Conservation (phyloP, 2,329 filamentous ascomycete species). For the Fusarium anguioides region DNA sequence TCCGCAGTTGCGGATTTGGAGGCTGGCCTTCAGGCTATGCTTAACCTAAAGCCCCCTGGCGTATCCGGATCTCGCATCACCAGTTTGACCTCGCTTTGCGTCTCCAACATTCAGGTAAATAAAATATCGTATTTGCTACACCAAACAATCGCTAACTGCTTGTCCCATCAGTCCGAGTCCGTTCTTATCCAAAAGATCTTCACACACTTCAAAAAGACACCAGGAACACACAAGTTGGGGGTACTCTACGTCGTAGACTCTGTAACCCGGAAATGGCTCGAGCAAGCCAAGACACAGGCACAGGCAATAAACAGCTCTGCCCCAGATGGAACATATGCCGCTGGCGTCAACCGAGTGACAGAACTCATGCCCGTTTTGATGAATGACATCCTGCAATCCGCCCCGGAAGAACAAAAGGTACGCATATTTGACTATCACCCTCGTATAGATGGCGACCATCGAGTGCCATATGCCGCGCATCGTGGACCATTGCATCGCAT, state of each 20-base stretch:
- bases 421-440: slow-evolving; percentile 58
- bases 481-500: slow-evolving; percentile 31
- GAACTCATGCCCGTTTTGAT: slow-evolving; percentile 93
- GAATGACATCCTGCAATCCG: slow-evolving; percentile 91
- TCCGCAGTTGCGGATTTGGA: slow-evolving; percentile 93
- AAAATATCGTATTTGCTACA: background rate
- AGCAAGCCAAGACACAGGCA: slow-evolving; percentile 87
- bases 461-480: slow-evolving; percentile 25
- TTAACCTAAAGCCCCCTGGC: slow-evolving; percentile 89
- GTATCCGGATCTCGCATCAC: slow-evolving; percentile 93
- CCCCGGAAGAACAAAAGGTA: slow-evolving; percentile 97
- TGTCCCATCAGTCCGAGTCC: slow-evolving; percentile 79
- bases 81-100: slow-evolving; percentile 86
- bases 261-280: slow-evolving; percentile 98
- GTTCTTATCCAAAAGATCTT: slow-evolving; percentile 96
- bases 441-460: slow-evolving; percentile 39
- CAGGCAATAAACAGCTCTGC: slow-evolving; percentile 84
- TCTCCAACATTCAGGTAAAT: slow-evolving; percentile 86
- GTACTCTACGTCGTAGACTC: slow-evolving; percentile 99
- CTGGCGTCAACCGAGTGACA: slow-evolving; percentile 95
- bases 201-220: slow-evolving; percentile 96
- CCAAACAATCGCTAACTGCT: slow-evolving; percentile 36
- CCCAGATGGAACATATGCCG: slow-evolving; percentile 91
- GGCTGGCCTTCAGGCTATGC: slow-evolving; percentile 89
- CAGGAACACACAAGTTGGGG: slow-evolving; percentile 95